Percentiles rank a stretch among this genome's conserved stretches.
Conservation (phyloP, 495 filamentous ascomycete genomes). For the Chlorociboria aeruginascens region DNA sequence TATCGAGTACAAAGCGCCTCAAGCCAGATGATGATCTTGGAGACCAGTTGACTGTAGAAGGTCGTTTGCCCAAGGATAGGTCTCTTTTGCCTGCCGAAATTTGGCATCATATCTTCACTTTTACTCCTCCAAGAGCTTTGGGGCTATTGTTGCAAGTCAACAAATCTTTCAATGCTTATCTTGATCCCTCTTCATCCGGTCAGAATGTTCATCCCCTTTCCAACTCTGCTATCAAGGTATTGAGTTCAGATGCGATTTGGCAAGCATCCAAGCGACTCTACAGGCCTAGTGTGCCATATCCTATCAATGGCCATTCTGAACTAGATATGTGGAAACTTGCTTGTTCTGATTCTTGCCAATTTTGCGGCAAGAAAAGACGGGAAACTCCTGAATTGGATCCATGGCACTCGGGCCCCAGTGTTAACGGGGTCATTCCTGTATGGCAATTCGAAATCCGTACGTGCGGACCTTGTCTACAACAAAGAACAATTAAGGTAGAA, state of each 20-base stretch:
- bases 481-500: constrained; percentile 46
- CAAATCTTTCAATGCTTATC: constrained; percentile 39
- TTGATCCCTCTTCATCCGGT: constrained; percentile 30
- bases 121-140: constrained; percentile 36
- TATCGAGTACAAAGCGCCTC: constrained; percentile 14
- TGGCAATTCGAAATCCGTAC: constrained; percentile 55
- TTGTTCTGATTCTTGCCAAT: constrained; percentile 40
- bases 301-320: constrained; percentile 41
- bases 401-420: constrained; percentile 40
- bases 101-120: constrained; percentile 45
- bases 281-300: constrained; percentile 41
- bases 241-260: constrained; percentile 47
- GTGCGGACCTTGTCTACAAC: constrained; percentile 50
- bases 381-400: constrained; percentile 19
- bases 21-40: constrained; percentile 22
- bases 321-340: constrained; percentile 52
- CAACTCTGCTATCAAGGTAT: constrained; percentile 13
- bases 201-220: constrained; percentile 17
- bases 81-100: constrained; percentile 36
- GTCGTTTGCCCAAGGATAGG: constrained; percentile 19
- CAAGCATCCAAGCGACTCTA: constrained; percentile 41
- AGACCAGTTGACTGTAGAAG: constrained; percentile 3
- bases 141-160: constrained; percentile 38
- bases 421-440: constrained; percentile 36
- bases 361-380: constrained; percentile 30